These are phyloP conservation scores for Cichorium intybus DNA, from an alignment of 140 eudicot genomes.

Conservation along the genomic window DNA sequence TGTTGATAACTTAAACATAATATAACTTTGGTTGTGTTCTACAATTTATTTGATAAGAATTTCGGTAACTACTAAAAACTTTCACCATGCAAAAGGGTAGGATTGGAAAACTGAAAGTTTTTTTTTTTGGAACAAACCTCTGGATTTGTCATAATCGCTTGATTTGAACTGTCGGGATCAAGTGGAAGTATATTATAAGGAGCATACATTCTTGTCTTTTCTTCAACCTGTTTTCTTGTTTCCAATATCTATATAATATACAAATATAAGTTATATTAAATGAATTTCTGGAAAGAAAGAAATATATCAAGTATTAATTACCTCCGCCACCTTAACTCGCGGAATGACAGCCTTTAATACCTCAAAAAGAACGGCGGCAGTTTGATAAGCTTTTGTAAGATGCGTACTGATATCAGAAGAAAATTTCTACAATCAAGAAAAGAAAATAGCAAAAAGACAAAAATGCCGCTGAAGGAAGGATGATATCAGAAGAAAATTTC, in stretches of 20 bases:
- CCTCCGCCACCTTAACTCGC: constrained; percentile 68
- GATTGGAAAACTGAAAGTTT: not conserved
- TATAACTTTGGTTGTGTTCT: not conserved
- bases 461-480: not conserved
- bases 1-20: not conserved
- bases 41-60: too few relatives aligned
- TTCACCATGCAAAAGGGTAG: not conserved
- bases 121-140: constrained; percentile 62
- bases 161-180: constrained; percentile 79
- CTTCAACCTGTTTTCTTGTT: constrained; percentile 55
- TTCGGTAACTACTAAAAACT: not conserved
- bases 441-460: not conserved
- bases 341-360: constrained; percentile 88
- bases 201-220: constrained; percentile 66
- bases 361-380: constrained; percentile 97
- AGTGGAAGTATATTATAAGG: constrained; percentile 97
- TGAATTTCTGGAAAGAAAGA: too few relatives aligned
- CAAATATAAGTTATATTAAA: not conserved
- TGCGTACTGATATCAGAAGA: constrained; percentile 59
- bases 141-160: constrained; percentile 81
- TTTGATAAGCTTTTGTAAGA: constrained; percentile 97
- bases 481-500: too few relatives aligned
- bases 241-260: constrained; percentile 53
- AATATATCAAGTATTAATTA: too few relatives aligned
- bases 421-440: constrained; percentile 21